A percentile compares a stretch with the other conserved stretches of the same genome.
Conservation (phyloP, 208 protist genomes). For the Borovskyia barvae region DNA sequence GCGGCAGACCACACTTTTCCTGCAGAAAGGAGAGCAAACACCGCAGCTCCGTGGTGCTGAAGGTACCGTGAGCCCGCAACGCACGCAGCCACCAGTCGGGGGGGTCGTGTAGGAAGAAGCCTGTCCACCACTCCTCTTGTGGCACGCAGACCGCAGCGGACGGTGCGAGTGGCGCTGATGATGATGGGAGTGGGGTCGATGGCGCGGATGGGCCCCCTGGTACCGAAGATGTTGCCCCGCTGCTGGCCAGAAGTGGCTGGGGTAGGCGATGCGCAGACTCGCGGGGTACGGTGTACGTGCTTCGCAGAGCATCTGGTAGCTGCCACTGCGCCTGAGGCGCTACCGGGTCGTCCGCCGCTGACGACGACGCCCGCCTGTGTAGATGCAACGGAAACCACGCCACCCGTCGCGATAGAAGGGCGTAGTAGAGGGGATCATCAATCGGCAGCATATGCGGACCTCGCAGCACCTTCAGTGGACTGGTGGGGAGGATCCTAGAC, state of each 20-base stretch:
- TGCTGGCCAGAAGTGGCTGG: no score
- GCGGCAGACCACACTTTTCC: not conserved
- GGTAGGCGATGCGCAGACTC: not conserved
- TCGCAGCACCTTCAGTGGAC: no score
- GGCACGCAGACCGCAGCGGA: slow-evolving; percentile 9
- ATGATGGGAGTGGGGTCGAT: not conserved
- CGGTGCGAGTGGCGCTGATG: not conserved
- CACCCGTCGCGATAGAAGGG: slow-evolving; percentile 1
- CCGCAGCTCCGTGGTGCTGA: not conserved
- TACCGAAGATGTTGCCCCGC: no score
- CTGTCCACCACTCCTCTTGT: slow-evolving; percentile 6
- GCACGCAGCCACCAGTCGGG: slow-evolving; percentile 7
- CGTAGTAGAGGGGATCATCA: slow-evolving; percentile 1
- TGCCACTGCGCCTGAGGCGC: not conserved
- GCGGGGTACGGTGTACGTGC: not conserved
- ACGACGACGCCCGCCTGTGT: not conserved
- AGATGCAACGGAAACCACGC: slow-evolving; percentile 10
- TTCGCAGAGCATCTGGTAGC: not conserved
- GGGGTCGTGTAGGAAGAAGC: slow-evolving; percentile 13
- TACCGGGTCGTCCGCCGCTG: not conserved
- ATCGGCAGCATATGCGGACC: no score
- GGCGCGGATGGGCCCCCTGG: not conserved
- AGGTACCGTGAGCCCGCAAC: not conserved
- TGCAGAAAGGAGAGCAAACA: slow-evolving; percentile 1
- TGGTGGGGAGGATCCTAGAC: no score